A percentile compares a stretch with the other conserved stretches of the same genome.
Conservation (phyloP, 352 stramenopile genomes). For the Globisporangium uncinulatum region DNA sequence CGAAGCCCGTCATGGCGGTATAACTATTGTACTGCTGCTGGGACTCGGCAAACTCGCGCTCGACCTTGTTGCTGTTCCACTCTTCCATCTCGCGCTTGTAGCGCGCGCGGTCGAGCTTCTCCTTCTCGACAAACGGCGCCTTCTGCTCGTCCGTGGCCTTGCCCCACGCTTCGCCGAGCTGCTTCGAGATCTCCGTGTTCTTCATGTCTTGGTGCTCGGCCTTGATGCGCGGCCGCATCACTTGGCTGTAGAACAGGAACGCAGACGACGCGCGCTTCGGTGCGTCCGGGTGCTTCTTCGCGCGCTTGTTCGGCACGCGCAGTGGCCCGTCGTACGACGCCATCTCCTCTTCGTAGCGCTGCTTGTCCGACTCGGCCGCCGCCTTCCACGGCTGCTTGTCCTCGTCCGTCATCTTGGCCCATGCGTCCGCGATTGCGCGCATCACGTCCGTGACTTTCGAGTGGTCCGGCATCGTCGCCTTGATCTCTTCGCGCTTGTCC, state of each 20-base stretch:
- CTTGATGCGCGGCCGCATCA: slow-evolving; percentile 88
- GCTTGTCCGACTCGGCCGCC: slow-evolving; percentile 91
- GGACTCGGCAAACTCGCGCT: slow-evolving; percentile 79
- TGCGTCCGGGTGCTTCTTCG: slow-evolving; percentile 93
- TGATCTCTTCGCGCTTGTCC: slow-evolving; percentile 89
- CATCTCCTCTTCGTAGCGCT: slow-evolving; percentile 93
- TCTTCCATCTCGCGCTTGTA: slow-evolving; percentile 94
- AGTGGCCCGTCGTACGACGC: slow-evolving; percentile 88
- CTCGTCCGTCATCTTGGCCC: slow-evolving; percentile 86
- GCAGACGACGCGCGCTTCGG: slow-evolving; percentile 93
- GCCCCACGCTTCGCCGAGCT: slow-evolving; percentile 90
- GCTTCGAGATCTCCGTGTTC: slow-evolving; percentile 94
- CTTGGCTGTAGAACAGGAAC: slow-evolving; percentile 93
- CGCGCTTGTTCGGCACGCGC: slow-evolving; percentile 90
- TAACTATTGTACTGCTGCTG: slow-evolving; percentile 83
- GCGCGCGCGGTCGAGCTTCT: slow-evolving; percentile 85
- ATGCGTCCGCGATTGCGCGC: slow-evolving; percentile 87
- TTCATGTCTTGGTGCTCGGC: slow-evolving; percentile 92
- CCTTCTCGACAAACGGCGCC: slow-evolving; percentile 89
- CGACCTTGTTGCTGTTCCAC: slow-evolving; percentile 83
- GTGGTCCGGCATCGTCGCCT: slow-evolving; percentile 75
- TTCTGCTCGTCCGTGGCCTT: slow-evolving; percentile 91
- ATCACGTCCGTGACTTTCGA: slow-evolving; percentile 91
- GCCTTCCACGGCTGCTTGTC: slow-evolving; percentile 92
- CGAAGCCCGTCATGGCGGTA: slow-evolving; percentile 72